A percentile compares a stretch with the other conserved stretches of the same genome.
Conservation (phyloP, 2,329 filamentous ascomycete genomes). For the Cladosporium sphaerospermum region DNA sequence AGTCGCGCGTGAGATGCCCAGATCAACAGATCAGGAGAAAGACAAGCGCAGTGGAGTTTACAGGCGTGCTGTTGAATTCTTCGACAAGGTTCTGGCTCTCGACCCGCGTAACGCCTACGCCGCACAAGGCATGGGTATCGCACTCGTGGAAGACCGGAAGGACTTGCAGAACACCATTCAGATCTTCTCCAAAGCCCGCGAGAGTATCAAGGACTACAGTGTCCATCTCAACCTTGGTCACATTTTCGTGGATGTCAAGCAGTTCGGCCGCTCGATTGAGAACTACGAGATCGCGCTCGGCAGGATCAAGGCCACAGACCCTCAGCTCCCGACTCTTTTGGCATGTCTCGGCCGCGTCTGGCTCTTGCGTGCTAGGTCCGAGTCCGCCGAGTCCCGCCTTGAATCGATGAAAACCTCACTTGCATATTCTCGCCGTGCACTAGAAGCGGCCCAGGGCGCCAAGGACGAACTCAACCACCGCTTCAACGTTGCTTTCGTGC, state of each 20-base stretch:
- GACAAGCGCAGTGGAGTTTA: slow-evolving; percentile 85
- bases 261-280: slow-evolving; percentile 87
- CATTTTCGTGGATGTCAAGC: slow-evolving; percentile 81
- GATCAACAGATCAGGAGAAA: slow-evolving; percentile 82
- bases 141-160: slow-evolving; percentile 88
- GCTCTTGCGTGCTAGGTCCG: slow-evolving; percentile 70
- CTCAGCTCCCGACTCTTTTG: slow-evolving; percentile 56
- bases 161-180: slow-evolving; percentile 75
- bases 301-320: slow-evolving; percentile 72
- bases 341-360: slow-evolving; percentile 84
- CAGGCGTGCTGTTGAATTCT: slow-evolving; percentile 91
- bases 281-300: slow-evolving; percentile 80
- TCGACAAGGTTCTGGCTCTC: slow-evolving; percentile 92
- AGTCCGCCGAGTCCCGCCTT: slow-evolving; percentile 45
- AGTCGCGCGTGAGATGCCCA: slow-evolving; percentile 87
- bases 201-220: slow-evolving; percentile 80
- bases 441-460: slow-evolving; percentile 59
- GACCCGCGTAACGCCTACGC: slow-evolving; percentile 94
- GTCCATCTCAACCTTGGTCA: slow-evolving; percentile 93
- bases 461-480: slow-evolving; percentile 78
- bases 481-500: slow-evolving; percentile 97
- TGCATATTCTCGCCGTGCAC: slow-evolving; percentile 61
- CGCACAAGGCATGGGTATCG: slow-evolving; percentile 91
- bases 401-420: slow-evolving; percentile 58
- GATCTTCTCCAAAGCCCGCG: slow-evolving; percentile 83